Conservation (phyloP, 2,329 filamentous ascomycete species). For the Huntiella decipiens region DNA sequence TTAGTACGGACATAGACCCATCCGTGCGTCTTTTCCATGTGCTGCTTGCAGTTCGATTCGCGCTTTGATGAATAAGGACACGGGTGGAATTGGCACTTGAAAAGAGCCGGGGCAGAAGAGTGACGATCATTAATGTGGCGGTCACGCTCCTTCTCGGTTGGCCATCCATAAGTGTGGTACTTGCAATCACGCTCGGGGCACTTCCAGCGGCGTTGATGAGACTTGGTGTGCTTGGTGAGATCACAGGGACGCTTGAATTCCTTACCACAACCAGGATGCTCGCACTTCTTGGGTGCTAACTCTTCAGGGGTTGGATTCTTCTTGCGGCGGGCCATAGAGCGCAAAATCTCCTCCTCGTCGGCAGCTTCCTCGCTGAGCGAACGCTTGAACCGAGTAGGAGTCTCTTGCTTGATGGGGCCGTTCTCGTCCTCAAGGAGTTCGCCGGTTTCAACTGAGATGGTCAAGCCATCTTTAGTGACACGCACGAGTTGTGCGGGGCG, state of each 20-base stretch:
- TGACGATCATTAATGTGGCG: conserved; percentile 96
- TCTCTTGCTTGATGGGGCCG: conserved; percentile 22
- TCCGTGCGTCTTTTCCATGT: conserved; percentile 93
- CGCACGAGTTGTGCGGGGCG: conserved; percentile 70
- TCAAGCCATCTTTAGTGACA: conserved; percentile 59
- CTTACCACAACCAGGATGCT: conserved; percentile 60
- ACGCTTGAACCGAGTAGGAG: conserved; percentile 39
- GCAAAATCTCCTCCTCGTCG: conserved; percentile 65
- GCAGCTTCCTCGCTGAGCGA: conserved; percentile 50
- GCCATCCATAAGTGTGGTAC: conserved; percentile 79
- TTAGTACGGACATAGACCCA: conserved; percentile 87
- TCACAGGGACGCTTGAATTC: conserved; percentile 96
- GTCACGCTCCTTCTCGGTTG: conserved; percentile 93
- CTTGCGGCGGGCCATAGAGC: conserved; percentile 90
- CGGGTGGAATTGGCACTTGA: conserved; percentile 61
- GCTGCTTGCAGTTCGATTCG: conserved; percentile 92
- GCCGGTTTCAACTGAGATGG: conserved; percentile 58
- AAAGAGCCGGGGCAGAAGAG: conserved; percentile 59
- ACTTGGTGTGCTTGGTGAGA: conserved; percentile 95
- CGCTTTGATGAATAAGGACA: conserved; percentile 92
- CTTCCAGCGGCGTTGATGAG: conserved; percentile 91
- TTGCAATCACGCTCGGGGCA: conserved; percentile 70
- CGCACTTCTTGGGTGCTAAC: conserved; percentile 60
- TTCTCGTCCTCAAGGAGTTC: conserved; percentile 34
- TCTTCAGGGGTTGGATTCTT: conserved; percentile 80